Conservation (phyloP, 2,329 filamentous ascomycete species). For the Cladophialophora yegresii region DNA sequence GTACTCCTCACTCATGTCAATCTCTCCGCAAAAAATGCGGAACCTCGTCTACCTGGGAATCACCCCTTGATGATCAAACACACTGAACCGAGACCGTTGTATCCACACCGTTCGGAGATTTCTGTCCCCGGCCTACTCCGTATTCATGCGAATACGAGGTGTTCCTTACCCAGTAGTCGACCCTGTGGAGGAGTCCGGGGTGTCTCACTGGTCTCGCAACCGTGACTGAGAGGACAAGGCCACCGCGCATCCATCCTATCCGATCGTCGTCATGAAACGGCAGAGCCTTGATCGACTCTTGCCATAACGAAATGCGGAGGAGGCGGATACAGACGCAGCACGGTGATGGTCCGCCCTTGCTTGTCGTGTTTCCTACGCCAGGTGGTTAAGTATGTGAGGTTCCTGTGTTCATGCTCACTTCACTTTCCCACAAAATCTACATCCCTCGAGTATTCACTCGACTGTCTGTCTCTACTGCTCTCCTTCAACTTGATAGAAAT, state of each 20-base stretch:
- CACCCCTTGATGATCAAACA: conserved; percentile 6
- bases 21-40: not conserved
- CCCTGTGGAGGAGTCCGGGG: not conserved
- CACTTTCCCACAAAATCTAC: not conserved
- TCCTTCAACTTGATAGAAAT: not conserved
- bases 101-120: not conserved
- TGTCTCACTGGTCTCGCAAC: not conserved
- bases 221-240: not conserved
- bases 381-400: not conserved
- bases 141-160: too few species aligned
- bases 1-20: not conserved
- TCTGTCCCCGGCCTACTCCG: not conserved
- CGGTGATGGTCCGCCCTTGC: not conserved
- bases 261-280: not conserved
- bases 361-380: not conserved
- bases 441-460: not conserved
- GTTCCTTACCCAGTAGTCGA: not conserved
- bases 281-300: not conserved
- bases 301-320: not conserved
- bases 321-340: not conserved
- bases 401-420: not conserved
- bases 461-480: not conserved
- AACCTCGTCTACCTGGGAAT: not conserved
- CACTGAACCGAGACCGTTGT: not conserved
- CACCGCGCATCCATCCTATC: not conserved